Conservation (phyloP, 2,329 filamentous ascomycete species). For the Thelonectria blattea region DNA sequence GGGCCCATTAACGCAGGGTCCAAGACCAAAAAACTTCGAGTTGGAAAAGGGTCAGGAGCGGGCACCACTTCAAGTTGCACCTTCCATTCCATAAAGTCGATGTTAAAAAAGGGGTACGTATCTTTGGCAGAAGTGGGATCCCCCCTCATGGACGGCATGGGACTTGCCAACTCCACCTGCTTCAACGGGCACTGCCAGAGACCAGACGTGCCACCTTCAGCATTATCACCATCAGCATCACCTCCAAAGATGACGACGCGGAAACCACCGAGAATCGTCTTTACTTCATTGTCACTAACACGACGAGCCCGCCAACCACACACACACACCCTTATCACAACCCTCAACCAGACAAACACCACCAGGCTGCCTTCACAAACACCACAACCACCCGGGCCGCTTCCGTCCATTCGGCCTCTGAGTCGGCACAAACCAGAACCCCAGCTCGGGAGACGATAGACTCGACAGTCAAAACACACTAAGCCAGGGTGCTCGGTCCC, state of each 20-base stretch:
- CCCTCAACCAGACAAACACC: background rate
- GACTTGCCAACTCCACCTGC: conserved; percentile 7
- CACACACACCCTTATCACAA: background rate
- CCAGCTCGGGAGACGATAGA: conserved; percentile 7
- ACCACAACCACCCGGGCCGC: background rate
- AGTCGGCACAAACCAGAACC: background rate
- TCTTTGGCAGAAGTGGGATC: background rate
- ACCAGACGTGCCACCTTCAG: background rate
- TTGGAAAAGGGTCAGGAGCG: conserved; percentile 13
- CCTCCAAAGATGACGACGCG: background rate
- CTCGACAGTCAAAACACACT: conserved; percentile 22
- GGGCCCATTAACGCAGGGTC: conserved; percentile 29
- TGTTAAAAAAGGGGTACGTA: conserved; percentile 1
- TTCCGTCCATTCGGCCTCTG: conserved; percentile 6
- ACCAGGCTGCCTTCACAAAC: background rate
- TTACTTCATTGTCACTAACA: background rate
- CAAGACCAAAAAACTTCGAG: conserved; percentile 24
- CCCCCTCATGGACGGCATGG: background rate
- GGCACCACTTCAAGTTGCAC: conserved; percentile 8
- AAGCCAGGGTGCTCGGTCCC: conserved; percentile 27
- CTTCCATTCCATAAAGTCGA: background rate
- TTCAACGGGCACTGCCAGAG: background rate
- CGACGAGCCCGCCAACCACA: background rate
- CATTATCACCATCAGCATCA: background rate
- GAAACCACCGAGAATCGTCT: background rate